These are phyloP conservation scores for Trametes versicolor DNA, from an alignment of 1,284 basidiomycete species.

Conservation along the genomic window DNA sequence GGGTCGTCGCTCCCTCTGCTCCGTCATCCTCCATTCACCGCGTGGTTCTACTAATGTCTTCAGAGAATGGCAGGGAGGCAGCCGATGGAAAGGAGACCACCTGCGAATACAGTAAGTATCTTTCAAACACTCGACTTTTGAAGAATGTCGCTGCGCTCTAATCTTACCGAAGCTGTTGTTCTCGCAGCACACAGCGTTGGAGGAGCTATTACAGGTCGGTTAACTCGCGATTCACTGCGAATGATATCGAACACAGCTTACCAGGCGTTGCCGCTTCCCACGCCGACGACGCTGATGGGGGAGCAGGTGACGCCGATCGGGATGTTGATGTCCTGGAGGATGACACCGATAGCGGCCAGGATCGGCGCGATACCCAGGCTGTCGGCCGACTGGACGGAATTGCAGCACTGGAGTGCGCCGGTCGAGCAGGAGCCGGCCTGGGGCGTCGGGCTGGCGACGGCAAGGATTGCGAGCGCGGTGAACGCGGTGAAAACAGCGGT, in stretches of 20 bases:
- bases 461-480: slow-evolving; percentile 17
- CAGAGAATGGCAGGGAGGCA: slow-evolving; percentile 7
- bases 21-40: not conserved
- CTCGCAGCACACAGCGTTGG: slow-evolving; percentile 25
- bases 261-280: slow-evolving; percentile 35
- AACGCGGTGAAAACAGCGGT: slow-evolving; percentile 10
- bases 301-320: slow-evolving; percentile 40
- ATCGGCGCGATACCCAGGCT: slow-evolving; percentile 20
- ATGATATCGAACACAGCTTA: slow-evolving; percentile 1
- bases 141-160: not conserved
- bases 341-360: slow-evolving; percentile 35
- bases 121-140: no score
- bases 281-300: slow-evolving; percentile 37
- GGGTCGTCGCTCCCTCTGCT: not conserved
- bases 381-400: slow-evolving; percentile 27
- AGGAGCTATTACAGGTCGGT: not conserved
- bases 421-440: slow-evolving; percentile 33
- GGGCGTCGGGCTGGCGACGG: slow-evolving; percentile 17
- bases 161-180: slow-evolving; percentile 20
- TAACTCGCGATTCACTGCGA: not conserved
- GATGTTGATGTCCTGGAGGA: slow-evolving; percentile 33
- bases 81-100: slow-evolving; percentile 22
- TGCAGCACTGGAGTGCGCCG: slow-evolving; percentile 40
- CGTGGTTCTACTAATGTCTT: not conserved
- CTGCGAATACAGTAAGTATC: not conserved